These are phyloP conservation scores for Roridomyces roridus DNA, from an alignment of 768 basidiomycete genomes.

Conservation along the genomic window DNA sequence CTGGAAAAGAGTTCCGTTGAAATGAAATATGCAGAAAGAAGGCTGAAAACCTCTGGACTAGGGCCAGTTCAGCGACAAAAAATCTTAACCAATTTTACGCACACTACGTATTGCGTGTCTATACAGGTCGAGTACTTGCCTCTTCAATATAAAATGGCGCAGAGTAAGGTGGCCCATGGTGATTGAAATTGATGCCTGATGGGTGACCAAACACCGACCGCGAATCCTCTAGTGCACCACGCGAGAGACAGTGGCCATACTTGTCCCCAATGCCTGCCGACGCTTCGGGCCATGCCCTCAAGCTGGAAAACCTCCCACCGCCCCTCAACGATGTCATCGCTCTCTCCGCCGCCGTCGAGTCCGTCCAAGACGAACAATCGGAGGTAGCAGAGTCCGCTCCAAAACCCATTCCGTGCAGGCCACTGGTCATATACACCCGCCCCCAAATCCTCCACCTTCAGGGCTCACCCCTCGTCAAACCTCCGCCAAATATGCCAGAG, in stretches of 20 bases:
- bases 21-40: background rate
- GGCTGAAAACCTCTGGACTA: constrained; percentile 21
- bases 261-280: constrained; percentile 23
- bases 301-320: constrained; percentile 9
- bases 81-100: constrained; percentile 46
- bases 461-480: constrained; percentile 76
- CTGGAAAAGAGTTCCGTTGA: constrained; percentile 39
- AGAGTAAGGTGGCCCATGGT: constrained; percentile 48
- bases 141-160: constrained; percentile 77
- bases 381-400: constrained; percentile 36
- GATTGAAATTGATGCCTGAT: too few relatives aligned
- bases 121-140: constrained; percentile 66
- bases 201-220: too few relatives aligned
- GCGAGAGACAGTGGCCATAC: constrained; percentile 12
- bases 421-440: constrained; percentile 73
- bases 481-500: constrained; percentile 78
- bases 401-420: constrained; percentile 29
- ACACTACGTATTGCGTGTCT: constrained; percentile 74
- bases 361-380: constrained; percentile 33
- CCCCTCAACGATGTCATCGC: constrained; percentile 25
- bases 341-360: constrained; percentile 26
- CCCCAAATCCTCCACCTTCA: constrained; percentile 70
- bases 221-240: background rate
- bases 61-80: constrained; percentile 11
- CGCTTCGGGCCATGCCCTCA: constrained; percentile 23